Percentiles rank a stretch among this genome's conserved stretches.
phyloP scores from a whole-genome alignment of 1,284 basidiomycete species.

The Melanopsichium pennsylvanicum region DNA sequence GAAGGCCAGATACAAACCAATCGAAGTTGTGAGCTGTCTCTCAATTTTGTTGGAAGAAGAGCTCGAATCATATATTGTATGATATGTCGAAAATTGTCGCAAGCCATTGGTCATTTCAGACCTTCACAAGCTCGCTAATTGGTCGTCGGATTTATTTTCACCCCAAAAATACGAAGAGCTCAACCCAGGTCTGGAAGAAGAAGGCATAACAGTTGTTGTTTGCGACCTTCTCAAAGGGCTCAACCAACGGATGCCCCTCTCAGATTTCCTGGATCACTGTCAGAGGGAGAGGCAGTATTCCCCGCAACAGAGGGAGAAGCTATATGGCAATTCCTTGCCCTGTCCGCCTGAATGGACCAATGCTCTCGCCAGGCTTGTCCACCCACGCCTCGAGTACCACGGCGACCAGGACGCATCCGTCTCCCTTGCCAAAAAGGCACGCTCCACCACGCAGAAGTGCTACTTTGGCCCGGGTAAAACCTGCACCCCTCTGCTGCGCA shows the following conservation, averaged over 20 bases:
- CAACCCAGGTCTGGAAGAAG: not conserved
- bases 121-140: conserved; percentile 17
- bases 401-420: conserved; percentile 17
- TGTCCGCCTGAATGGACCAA: conserved; percentile 9
- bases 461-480: conserved; percentile 18
- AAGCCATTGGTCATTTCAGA: conserved; percentile 34
- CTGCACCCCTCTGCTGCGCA: conserved; percentile 20
- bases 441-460: conserved; percentile 9
- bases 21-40: conserved; percentile 15
- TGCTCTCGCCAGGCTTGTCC: conserved; percentile 5
- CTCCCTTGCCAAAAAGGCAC: not conserved
- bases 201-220: not conserved
- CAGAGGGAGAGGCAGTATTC: not conserved
- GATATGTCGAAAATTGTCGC: conserved; percentile 14
- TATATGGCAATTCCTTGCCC: conserved; percentile 19
- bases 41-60: conserved; percentile 1
- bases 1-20: not conserved
- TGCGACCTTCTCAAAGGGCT: conserved; percentile 9
- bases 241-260: not conserved
- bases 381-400: conserved; percentile 21
- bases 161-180: conserved; percentile 7
- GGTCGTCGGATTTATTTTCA: conserved; percentile 19
- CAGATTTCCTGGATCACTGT: conserved; percentile 15
- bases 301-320: conserved; percentile 4
- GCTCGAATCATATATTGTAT: conserved; percentile 14